Percentiles rank a stretch among this genome's conserved stretches.
These are phyloP conservation scores for Myochromella boudieri DNA, from an alignment of 768 basidiomycete species.

Conservation along the genomic window DNA sequence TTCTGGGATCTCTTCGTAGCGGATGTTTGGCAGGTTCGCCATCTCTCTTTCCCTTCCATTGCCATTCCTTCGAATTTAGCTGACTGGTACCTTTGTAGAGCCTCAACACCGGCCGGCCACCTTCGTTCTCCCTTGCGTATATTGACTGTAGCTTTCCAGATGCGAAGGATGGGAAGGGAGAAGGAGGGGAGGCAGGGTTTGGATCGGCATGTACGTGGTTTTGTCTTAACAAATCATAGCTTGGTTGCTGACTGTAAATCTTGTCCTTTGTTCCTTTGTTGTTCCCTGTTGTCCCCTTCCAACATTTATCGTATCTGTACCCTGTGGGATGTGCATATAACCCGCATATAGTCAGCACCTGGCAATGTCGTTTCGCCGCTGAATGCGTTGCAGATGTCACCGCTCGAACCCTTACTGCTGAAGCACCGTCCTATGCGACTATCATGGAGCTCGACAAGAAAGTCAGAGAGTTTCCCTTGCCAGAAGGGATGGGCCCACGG, in stretches of 20 bases:
- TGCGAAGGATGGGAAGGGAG: constrained; percentile 26
- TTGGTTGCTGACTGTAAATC: not conserved
- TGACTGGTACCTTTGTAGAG: constrained; percentile 39
- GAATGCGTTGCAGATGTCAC: constrained; percentile 69
- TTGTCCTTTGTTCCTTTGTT: not conserved
- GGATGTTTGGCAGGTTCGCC: constrained; percentile 63
- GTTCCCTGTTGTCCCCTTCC: not conserved
- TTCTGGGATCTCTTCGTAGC: constrained; percentile 82
- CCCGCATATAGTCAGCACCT: constrained; percentile 46
- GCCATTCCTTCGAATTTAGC: not conserved
- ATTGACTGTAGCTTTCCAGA: constrained; percentile 66
- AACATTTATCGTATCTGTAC: too few species aligned
- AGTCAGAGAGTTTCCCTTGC: constrained; percentile 55
- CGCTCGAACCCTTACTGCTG: constrained; percentile 58
- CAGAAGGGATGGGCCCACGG: constrained; percentile 10
- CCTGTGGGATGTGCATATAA: not conserved
- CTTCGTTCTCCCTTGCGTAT: constrained; percentile 63
- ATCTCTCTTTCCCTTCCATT: not conserved
- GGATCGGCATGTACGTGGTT: constrained; percentile 30
- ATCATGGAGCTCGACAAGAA: constrained; percentile 69
- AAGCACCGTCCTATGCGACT: constrained; percentile 61
- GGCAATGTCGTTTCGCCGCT: constrained; percentile 63
- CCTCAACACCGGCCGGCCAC: constrained; percentile 69
- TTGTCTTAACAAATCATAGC: not conserved
- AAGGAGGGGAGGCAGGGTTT: constrained; percentile 28